Evolutionary conservation across 208 protist species (phyloP), one percentile per base, ranked within the genome.

Genomic region (Leptomonas pyrrhocoris): DNA sequence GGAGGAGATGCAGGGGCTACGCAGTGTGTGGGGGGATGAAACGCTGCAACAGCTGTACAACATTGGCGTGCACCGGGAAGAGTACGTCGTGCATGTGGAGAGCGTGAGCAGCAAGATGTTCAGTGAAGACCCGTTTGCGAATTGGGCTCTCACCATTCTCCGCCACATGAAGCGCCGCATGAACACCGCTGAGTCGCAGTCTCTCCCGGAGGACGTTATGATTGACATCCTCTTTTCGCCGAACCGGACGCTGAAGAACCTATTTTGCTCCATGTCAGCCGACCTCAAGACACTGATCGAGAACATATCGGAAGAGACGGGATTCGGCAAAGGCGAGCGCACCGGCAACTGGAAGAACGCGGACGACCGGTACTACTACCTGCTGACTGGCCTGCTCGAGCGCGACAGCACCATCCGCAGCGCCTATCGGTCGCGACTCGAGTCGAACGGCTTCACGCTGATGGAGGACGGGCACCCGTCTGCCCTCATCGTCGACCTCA

Each of bases 51-150:
- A 81, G 7, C 55, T 96, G 48, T 88, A 89, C 76, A 86, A 94
- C 74, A 77, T 94, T 38, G 54, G 89, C 13, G 65, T 87, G 21
- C 91, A 92, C 49, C 79, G 85, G 21, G 88, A 92, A 68, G 85
- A 96, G 57, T 96, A 88, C 67, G 74, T 93, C n/a, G 83, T 96
- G n/a, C 81, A 85, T 31, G 70, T 94, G 49, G 85, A 94, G 54
- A 69, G 77, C 1, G 73, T 73, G 5, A 68, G 64, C 58, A 77
- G 76, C 31, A 85, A 79, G 40, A 75, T 81, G 3, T 95, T 93
- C 61, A 66, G 70, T 13, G 81, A 81, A 21, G 85, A 92, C 68
- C 68, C 88, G 11, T 92, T 89, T 62, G 69, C 74, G 6, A 90
- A 81, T 71, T 95, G 90, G 88, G 68, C 76, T 55, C 63, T 95